These are phyloP conservation scores for Thalia dealbata DNA, from an alignment of 176 grass and related monocot genomes.

Conservation along the genomic window DNA sequence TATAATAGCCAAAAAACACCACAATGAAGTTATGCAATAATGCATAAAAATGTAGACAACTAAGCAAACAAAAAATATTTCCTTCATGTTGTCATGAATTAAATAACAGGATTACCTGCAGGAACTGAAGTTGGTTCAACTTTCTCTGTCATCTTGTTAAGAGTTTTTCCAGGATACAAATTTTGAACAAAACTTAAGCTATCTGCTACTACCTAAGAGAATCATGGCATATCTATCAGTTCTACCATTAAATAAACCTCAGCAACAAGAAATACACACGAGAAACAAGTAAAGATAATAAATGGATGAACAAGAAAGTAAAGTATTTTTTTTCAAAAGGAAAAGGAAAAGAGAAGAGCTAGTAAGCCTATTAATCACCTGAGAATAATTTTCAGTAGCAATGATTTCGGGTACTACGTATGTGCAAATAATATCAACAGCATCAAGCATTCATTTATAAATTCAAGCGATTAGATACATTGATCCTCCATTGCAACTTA, in stretches of 20 bases:
- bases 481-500: not conserved
- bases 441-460: not conserved
- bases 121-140: not conserved
- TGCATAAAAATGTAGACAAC: not conserved
- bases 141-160: not conserved
- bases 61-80: not conserved
- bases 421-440: not conserved
- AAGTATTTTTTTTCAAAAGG: not conserved
- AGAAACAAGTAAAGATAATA: not conserved
- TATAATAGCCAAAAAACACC: not conserved
- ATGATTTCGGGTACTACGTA: not conserved
- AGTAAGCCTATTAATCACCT: not conserved
- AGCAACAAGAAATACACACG: not conserved
- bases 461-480: not conserved
- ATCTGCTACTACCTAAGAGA: conserved; percentile 41
- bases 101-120: conserved; percentile 7
- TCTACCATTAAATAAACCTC: not conserved
- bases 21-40: not conserved
- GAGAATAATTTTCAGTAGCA: not conserved
- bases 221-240: not conserved
- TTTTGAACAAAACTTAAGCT: conserved; percentile 41
- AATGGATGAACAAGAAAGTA: not conserved
- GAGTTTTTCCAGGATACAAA: conserved; percentile 7
- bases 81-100: not conserved
- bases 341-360: not conserved